Evolutionary conservation across 73 alveolate species (phyloP), one percentile per base, ranked within the genome.

Genomic region (Durusdinium trenchii): DNA sequence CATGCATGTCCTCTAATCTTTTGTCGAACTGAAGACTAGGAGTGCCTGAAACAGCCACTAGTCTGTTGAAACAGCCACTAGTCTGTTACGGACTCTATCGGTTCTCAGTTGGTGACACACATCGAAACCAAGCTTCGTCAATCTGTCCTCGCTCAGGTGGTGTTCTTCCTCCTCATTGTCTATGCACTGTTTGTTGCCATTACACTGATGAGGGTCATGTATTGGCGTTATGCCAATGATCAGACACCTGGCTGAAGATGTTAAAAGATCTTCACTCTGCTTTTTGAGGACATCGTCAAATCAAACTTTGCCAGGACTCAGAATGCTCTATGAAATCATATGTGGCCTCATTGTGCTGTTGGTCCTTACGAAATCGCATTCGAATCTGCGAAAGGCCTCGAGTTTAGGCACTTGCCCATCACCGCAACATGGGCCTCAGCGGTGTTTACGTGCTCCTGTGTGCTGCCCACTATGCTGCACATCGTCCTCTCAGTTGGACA

Each of bases 391-490:
- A n/a, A n/a, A n/a, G n/a, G n/a, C n/a, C n/a, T n/a, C n/a, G 46
- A 12, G 0, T n/a, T 28, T 43, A 89, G 96, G 90, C 83, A 92
- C 28, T 36, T 92, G 81, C 98, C 98, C 36, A 54, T 92, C 79
- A 92, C 98, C 48, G 87, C 98, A 73, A 69, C 90, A 20, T 92
- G 98, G 98, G 98, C 98, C 61, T 57, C 78, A 4, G 98, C 90
- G 51, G 98, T 92, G 42, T 92, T 92, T 91, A 92, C 98, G 57
- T 92, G 98, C 67, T 92, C 98, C 79, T 69, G 98, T 43, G 98
- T 92, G 16, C 90, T 92, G 57, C 98, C 98, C 43, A 92, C 98
- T 48, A 92, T 92, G 98, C 91, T 92, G 50, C 98, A 92, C 79
- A 92, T 92, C 79, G 98, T 92, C 51, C 91, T 92, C 16, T 92